A percentile compares a stretch with the other conserved stretches of the same genome.
Conservation (phyloP, 176 grass and related monocot genomes). For the Aegilops umbellulata region DNA sequence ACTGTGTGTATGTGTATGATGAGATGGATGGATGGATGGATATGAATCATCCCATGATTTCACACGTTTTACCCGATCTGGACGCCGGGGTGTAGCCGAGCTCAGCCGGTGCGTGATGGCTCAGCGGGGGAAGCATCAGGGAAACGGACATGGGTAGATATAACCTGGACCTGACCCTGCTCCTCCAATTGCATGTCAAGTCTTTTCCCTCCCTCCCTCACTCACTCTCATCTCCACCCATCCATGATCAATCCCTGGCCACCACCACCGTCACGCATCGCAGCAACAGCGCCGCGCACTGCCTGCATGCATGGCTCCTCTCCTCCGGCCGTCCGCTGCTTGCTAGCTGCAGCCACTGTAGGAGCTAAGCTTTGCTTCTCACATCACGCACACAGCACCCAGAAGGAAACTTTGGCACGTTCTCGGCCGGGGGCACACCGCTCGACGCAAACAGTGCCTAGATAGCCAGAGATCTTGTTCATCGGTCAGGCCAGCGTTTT, state of each 20-base stretch:
- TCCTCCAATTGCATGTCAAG: slow-evolving; percentile 47
- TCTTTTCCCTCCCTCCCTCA: slow-evolving; percentile 16
- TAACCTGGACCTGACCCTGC: slow-evolving; percentile 41
- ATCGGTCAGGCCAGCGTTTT: not conserved
- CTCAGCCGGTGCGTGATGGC: slow-evolving; percentile 5
- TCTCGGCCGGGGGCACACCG: slow-evolving; percentile 26
- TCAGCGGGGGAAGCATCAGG: slow-evolving; percentile 8
- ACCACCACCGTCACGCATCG: not conserved
- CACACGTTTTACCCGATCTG: slow-evolving; percentile 37
- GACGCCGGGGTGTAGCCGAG: not conserved
- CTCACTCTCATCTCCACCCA: too few relatives aligned
- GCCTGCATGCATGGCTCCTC: not conserved
- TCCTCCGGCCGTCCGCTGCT: not conserved
- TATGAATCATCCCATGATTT: not conserved
- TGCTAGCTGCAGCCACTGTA: not conserved
- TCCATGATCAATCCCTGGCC: not conserved
- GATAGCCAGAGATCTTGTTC: slow-evolving; percentile 19
- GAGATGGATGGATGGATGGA: not conserved
- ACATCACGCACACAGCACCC: slow-evolving; percentile 37
- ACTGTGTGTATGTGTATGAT: not conserved
- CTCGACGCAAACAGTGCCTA: slow-evolving; percentile 31
- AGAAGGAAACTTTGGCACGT: slow-evolving; percentile 53
- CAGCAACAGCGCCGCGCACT: slow-evolving; percentile 26
- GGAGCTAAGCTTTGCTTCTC: not conserved
- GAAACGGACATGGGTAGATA: slow-evolving; percentile 14